phyloP scores from a whole-genome alignment of 2,329 filamentous ascomycete genomes.

The Helotiales sp. region DNA sequence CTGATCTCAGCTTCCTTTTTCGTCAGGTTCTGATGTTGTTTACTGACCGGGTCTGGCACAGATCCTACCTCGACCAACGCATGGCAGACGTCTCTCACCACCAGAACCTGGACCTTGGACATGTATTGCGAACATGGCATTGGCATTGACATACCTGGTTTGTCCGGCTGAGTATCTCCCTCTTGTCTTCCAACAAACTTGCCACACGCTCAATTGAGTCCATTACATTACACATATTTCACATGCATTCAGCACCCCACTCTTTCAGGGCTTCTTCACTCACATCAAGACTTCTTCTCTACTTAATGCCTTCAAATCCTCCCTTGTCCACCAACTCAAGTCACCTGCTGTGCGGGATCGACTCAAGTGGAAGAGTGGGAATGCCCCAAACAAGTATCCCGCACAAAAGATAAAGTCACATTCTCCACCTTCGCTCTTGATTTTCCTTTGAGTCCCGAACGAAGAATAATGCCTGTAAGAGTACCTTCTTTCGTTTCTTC shows the following conservation, averaged over 20 bases:
- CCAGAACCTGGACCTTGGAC: no score
- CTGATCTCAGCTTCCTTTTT: neutral
- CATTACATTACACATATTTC: neutral
- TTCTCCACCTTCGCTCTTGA: neutral
- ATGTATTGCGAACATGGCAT: no score
- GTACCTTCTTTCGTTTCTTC: neutral
- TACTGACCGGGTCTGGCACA: neutral
- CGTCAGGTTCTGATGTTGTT: neutral
- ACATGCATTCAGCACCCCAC: neutral
- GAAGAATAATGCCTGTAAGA: neutral
- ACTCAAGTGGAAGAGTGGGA: neutral
- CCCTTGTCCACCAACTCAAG: neutral
- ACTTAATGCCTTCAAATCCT: neutral
- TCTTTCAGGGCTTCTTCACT: neutral
- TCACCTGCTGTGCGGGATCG: neutral
- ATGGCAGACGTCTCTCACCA: neutral
- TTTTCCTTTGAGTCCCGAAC: neutral
- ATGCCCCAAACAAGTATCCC: neutral
- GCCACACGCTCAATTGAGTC: neutral
- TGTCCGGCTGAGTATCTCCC: neutral
- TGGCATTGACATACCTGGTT: conserved; percentile 1
- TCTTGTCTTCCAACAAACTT: neutral
- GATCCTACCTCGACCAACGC: neutral
- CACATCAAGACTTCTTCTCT: neutral
- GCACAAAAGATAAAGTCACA: neutral